Percentiles rank a stretch among this genome's conserved stretches.
phyloP scores from a whole-genome alignment of 805 yeast species.

The Blastobotrys attinorum region DNA sequence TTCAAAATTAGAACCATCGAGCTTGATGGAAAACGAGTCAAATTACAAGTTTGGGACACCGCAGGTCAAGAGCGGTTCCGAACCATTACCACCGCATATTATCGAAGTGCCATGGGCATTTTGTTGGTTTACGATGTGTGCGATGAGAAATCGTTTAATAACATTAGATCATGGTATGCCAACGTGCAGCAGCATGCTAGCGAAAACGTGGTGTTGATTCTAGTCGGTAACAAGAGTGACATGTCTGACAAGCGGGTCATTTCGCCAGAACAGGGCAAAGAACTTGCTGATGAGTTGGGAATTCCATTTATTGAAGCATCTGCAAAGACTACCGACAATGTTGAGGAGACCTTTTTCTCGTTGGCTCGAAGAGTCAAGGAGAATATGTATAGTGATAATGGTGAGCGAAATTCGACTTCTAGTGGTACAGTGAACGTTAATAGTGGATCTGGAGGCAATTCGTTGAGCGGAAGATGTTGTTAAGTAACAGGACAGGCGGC shows the following conservation, averaged over 20 bases:
- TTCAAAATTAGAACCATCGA: conserved; percentile 96
- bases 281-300: conserved; percentile 75
- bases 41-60: conserved; percentile 97
- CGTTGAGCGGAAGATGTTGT: conserved; percentile 27
- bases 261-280: conserved; percentile 82
- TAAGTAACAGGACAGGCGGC: too few species aligned
- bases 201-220: conserved; percentile 87
- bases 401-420: conserved; percentile 18
- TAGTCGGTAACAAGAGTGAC: conserved; percentile 95
- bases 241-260: conserved; percentile 83
- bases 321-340: conserved; percentile 90
- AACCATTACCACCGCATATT: conserved; percentile 95
- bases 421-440: conserved; percentile 27
- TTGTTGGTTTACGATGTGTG: conserved; percentile 95
- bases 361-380: conserved; percentile 83
- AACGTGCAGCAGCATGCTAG: conserved; percentile 95
- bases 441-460: conserved; percentile 15
- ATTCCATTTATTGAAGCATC: conserved; percentile 92
- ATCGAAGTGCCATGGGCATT: conserved; percentile 98
- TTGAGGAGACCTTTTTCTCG: conserved; percentile 84
- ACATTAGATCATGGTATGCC: conserved; percentile 89
- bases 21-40: conserved; percentile 84
- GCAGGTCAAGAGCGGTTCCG: conserved; percentile 98
- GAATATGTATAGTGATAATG: conserved; percentile 40
- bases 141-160: conserved; percentile 90